Conservation (phyloP, 2,329 filamentous ascomycete genomes). For the Penicillium expansum region DNA sequence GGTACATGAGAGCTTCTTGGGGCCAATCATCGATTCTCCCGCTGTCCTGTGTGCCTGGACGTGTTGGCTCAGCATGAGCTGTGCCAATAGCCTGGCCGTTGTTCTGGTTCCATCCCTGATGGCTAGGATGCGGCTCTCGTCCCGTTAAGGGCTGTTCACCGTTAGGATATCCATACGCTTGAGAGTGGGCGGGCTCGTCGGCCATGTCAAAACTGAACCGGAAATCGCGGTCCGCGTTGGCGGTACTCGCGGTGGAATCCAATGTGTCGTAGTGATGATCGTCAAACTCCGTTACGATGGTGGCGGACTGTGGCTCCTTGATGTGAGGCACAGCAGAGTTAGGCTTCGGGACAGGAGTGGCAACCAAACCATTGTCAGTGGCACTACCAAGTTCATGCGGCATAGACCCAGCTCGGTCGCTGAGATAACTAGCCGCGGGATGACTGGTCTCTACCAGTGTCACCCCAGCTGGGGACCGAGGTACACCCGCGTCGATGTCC, state of each 20-base stretch:
- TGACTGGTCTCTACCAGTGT: constrained; percentile 29
- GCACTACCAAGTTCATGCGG: constrained; percentile 20
- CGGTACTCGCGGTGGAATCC: neutral
- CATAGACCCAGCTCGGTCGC: constrained; percentile 6
- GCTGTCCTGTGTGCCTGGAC: constrained; percentile 24
- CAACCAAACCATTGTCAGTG: constrained; percentile 16
- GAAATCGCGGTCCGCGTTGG: constrained; percentile 23
- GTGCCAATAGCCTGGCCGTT: constrained; percentile 12
- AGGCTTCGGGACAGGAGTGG: constrained; percentile 18
- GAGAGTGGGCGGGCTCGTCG: constrained; percentile 11
- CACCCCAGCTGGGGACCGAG: constrained; percentile 33
- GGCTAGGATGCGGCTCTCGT: constrained; percentile 32
- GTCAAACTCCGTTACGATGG: constrained; percentile 16
- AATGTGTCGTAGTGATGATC: constrained; percentile 15
- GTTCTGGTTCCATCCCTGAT: constrained; percentile 26
- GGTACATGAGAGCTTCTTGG: constrained; percentile 43
- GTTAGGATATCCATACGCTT: constrained; percentile 3
- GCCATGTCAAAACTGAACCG: constrained; percentile 34
- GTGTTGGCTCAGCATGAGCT: constrained; percentile 17
- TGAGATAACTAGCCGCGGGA: constrained; percentile 13
- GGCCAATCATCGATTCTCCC: constrained; percentile 37
- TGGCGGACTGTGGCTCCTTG: constrained; percentile 23
- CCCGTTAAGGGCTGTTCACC: constrained; percentile 15
- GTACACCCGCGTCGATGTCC: constrained; percentile 30
- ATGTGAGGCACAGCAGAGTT: constrained; percentile 22